These are phyloP conservation scores for Talaromyces sp. DNA, from an alignment of 2,329 filamentous ascomycete genomes.

Conservation along the genomic window DNA sequence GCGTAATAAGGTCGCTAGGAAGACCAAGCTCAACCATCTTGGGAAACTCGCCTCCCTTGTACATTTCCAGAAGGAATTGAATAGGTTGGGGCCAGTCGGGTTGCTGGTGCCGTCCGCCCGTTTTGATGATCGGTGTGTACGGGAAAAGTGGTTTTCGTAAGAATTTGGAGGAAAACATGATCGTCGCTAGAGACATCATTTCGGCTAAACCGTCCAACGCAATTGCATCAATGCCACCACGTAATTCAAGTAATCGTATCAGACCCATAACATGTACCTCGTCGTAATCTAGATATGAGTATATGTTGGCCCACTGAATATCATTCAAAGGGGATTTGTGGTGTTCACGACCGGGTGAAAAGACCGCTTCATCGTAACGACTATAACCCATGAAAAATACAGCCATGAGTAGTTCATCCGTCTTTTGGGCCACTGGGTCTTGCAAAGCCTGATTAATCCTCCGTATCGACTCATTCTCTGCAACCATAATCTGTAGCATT, in stretches of 20 bases:
- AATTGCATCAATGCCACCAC: conserved; percentile 22
- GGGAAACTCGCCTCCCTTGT: conserved; percentile 18
- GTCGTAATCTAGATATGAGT: conserved; percentile 20
- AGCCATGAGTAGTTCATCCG: conserved; percentile 22
- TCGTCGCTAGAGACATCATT: conserved; percentile 21
- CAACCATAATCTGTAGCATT: conserved; percentile 16
- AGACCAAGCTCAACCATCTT: conserved; percentile 19
- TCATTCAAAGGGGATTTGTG: conserved; percentile 21
- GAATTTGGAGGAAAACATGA: conserved; percentile 20
- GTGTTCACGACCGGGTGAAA: conserved; percentile 13
- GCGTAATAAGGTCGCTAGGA: conserved; percentile 15
- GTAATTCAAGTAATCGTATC: conserved; percentile 20
- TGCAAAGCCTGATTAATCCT: conserved; percentile 21
- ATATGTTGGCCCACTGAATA: conserved; percentile 22
- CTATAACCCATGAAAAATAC: conserved; percentile 23
- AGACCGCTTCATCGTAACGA: conserved; percentile 17
- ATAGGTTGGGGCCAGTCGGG: conserved; percentile 17
- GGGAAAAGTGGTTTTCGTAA: conserved; percentile 20
- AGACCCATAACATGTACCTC: conserved; percentile 22
- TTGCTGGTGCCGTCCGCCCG: conserved; percentile 5
- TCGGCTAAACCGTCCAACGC: conserved; percentile 20
- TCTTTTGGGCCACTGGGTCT: conserved; percentile 17
- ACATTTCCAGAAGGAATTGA: conserved; percentile 15
- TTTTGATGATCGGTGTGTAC: conserved; percentile 19
- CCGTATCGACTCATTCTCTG: conserved; percentile 20